Evolutionary conservation across 495 filamentous ascomycete species (phyloP), one percentile per base, ranked within the genome.

Genomic region (Saxophila tyrrhenica): DNA sequence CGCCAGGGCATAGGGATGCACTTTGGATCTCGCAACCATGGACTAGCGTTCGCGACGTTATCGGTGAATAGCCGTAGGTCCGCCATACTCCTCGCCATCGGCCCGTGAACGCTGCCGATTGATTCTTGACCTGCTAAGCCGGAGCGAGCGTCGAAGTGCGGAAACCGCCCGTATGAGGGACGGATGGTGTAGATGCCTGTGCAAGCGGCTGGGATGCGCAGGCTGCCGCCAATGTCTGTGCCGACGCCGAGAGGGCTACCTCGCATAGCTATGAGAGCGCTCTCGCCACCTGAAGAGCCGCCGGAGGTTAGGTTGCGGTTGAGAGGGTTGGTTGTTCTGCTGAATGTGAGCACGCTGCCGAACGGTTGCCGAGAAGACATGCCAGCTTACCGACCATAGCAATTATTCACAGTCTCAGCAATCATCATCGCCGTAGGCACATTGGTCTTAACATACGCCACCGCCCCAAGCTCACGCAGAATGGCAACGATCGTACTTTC

Each of bases 141-240:
- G 7, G 48, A 50, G 13, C 53, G 20, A 1, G 58, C 58, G 44
- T 79, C 8, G 78, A 75, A 2, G 72, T 68, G 44, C 39, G 61
- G 62, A 62, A 67, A 41, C 73, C 79, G 24, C 60, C 65, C 51
- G 68, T 72, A 8, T 81, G 83, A 20, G 83, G 85, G 83, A 56
- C 78, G 79, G 49, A 86, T 67, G 0, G 80, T 81, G 66, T 78
- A 88, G 5, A 88, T 56, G 2, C 79, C 83, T 54, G 78, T 75
- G 49, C 79, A 73, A 17, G 76, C 77, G 0, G 86, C 82, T 0
- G 85, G 86, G 21, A 74, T 73, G 0, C 81, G 73, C 50, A 87
- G 80, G 8, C 77, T 82, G 1, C 83, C 83, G 16, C 77, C 68
- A 24, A 70, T 64, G 45, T 70, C 69, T 17, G 69, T 70, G 20